Evolutionary conservation across 768 basidiomycete genomes (phyloP), one percentile per base, ranked within the genome.

Genomic region (Mycena epipterygia): DNA sequence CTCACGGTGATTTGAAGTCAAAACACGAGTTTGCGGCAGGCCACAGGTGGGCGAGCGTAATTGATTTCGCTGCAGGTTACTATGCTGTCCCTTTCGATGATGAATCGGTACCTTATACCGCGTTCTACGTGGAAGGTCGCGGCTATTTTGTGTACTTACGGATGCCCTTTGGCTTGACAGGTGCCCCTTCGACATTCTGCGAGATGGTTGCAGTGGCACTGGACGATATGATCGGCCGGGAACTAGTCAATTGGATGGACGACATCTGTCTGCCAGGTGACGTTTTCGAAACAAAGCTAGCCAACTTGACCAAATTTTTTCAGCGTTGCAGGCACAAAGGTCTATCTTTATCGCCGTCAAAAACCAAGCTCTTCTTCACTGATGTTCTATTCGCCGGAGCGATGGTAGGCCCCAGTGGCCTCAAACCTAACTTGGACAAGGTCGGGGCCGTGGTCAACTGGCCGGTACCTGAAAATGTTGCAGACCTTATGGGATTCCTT

Each of bases 161-260:
- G 0, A 84, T 87, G 81, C 84, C 83, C 0, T 84, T 86, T 64
- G 85, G 85, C 0, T 52, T 85, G 0, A 82, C 80, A 0, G 85
- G 83, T 0, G 80, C 81, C 0, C 85, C 84, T 19, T 73, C 83
- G 0, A 78, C 76, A 3, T 86, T 85, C 53, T 75, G 73, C 21
- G 58, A 80, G n/a, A 74, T 81, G 73, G 80, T 79, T 0, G 81
- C 79, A 0, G 23, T 55, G 0, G 56, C 68, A 0, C 57, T 83
- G 5, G 69, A 76, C 0, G 79, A 81, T 57, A 60, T 82, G 16
- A 57, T 82, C 7, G 75, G 76, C 1, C 52, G 69, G 0, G 65
- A 68, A 0, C 25, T 83, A 8, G 81, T 82, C 37, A 69, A 80
- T 1, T 85, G 83, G 41, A 80, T 86, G 12, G 83, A 86, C 48